These are phyloP conservation scores for Pichia nanzhaoensis DNA, from an alignment of 805 yeast genomes.

Conservation along the genomic window DNA sequence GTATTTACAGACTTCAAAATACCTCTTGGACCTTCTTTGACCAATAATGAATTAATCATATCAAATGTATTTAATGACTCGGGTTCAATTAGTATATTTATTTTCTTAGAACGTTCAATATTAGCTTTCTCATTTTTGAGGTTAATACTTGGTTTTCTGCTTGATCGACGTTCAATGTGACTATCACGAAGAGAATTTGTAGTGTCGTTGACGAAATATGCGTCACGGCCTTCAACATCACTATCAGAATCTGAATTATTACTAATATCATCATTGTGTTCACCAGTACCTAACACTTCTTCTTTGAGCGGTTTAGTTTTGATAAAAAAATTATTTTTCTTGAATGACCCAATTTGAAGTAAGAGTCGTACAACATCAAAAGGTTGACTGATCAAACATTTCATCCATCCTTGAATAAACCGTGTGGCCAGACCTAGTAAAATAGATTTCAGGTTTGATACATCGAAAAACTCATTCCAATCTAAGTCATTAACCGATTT, in stretches of 20 bases:
- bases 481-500: slow-evolving; percentile 41
- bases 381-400: slow-evolving; percentile 73
- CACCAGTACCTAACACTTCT: slow-evolving; percentile 19
- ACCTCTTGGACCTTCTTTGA: slow-evolving; percentile 68
- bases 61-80: slow-evolving; percentile 55
- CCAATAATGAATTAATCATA: slow-evolving; percentile 54
- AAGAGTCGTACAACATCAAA: slow-evolving; percentile 76
- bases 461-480: slow-evolving; percentile 58
- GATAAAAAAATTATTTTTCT: slow-evolving; percentile 17
- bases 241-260: slow-evolving; percentile 14
- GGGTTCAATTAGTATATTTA: slow-evolving; percentile 37
- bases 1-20: slow-evolving; percentile 72
- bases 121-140: slow-evolving; percentile 2
- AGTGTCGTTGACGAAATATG: slow-evolving; percentile 22
- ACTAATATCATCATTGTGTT: slow-evolving; percentile 19
- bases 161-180: slow-evolving; percentile 25
- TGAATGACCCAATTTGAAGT: slow-evolving; percentile 71
- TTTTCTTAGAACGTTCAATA: slow-evolving; percentile 1
- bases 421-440: slow-evolving; percentile 51
- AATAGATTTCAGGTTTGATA: slow-evolving; percentile 49
- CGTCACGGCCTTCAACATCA: slow-evolving; percentile 11
- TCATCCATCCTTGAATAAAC: slow-evolving; percentile 61
- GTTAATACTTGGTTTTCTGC: slow-evolving; percentile 12
- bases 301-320: neutral
- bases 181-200: slow-evolving; percentile 22